These are phyloP conservation scores for Parathielavia appendiculata DNA, from an alignment of 495 filamentous ascomycete species.

Conservation along the genomic window DNA sequence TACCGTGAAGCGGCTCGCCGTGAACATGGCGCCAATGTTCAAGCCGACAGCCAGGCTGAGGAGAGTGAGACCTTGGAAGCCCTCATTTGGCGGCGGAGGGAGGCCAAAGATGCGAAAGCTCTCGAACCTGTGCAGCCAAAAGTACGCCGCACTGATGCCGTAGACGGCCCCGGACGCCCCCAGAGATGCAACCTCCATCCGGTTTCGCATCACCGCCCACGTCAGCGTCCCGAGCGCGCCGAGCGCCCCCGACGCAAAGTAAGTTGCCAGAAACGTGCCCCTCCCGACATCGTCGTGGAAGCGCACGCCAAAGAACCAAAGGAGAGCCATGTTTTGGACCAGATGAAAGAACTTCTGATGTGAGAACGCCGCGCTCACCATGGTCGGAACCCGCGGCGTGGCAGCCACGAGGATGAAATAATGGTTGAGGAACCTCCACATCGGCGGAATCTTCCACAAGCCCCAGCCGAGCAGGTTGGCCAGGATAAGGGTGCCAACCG, in stretches of 20 bases:
- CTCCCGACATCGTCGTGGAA: constrained; percentile 85
- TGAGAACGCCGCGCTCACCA: constrained; percentile 72
- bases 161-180: constrained; percentile 72
- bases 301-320: constrained; percentile 47
- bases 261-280: constrained; percentile 75
- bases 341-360: constrained; percentile 67
- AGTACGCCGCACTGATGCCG: constrained; percentile 63
- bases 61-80: constrained; percentile 47
- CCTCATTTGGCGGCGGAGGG: constrained; percentile 46
- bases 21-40: constrained; percentile 45
- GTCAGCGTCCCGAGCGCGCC: constrained; percentile 61
- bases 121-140: constrained; percentile 56
- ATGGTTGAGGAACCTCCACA: constrained; percentile 70
- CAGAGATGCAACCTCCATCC: constrained; percentile 41
- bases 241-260: constrained; percentile 60
- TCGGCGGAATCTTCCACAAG: constrained; percentile 62
- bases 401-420: constrained; percentile 71
- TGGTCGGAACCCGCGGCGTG: constrained; percentile 57
- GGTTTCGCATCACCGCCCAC: constrained; percentile 48
- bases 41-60: constrained; percentile 42
- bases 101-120: constrained; percentile 49
- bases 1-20: constrained; percentile 32
- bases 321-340: constrained; percentile 59
- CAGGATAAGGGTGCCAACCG: constrained; percentile 60
- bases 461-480: constrained; percentile 58